phyloP scores from a whole-genome alignment of 352 stramenopile genomes.

The Aphanomyces cochlioides region DNA sequence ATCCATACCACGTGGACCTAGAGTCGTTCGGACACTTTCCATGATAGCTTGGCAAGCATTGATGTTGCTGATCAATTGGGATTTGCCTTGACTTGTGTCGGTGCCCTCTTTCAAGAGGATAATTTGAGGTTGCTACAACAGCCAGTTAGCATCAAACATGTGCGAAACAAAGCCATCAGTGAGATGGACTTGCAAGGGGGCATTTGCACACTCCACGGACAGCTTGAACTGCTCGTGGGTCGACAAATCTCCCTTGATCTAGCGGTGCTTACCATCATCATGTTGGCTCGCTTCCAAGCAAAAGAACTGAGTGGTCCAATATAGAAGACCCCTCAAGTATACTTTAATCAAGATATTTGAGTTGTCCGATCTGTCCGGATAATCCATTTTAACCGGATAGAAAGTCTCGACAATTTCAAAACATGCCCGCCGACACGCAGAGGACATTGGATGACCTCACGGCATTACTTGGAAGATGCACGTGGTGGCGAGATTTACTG shows the following conservation, averaged over 20 bases:
- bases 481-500: neutral
- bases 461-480: neutral
- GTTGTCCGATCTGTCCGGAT: conserved; percentile 5
- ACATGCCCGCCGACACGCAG: too few species aligned
- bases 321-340: neutral
- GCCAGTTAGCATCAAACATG: too few species aligned
- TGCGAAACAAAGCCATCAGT: too few species aligned
- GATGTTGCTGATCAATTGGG: conserved; percentile 92
- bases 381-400: conserved; percentile 10
- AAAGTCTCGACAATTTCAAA: neutral
- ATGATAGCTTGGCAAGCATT: conserved; percentile 93
- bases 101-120: conserved; percentile 99
- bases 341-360: neutral
- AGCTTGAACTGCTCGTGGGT: too few species aligned
- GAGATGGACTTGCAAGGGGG: too few species aligned
- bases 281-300: conserved; percentile 35
- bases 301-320: conserved; percentile 31
- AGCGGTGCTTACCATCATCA: conserved; percentile 49
- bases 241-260: too few species aligned
- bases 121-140: conserved; percentile 90
- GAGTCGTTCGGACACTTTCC: conserved; percentile 95
- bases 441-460: neutral
- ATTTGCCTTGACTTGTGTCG: conserved; percentile 97
- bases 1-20: conserved; percentile 98
- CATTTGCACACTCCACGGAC: too few species aligned